Base-by-base conservation (phyloP, 2,329 filamentous ascomycete species). In the Knoxdaviesia capensis region DNA sequence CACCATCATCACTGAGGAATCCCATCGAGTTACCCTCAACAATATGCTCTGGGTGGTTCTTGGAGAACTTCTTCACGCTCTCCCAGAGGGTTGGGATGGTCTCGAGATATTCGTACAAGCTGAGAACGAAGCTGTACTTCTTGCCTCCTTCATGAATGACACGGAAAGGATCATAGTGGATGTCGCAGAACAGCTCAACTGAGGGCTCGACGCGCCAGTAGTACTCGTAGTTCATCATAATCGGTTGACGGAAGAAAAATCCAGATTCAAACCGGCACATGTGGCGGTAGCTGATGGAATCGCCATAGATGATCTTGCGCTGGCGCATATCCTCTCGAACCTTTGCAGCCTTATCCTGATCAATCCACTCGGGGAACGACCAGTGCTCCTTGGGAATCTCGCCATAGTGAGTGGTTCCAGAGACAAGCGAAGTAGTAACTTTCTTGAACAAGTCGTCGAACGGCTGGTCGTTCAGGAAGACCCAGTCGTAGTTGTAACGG, bases 261-360 rank as follows among this genome's bases (percentile, higher is more conserved):
- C 90, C 90, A 6, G 88, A 96, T 63, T 98, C 90, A 57, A 94
- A 98, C 49, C 90, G 84, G 63, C 90, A 98, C 90, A 98, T 98
- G 68, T 98, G 92, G 48, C 90, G 78, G 67, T 98, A 98, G 64
- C 84, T 93, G 63, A 93, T 65, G 7, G 86, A 94, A 61, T 96
- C 90, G 46, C 90, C 90, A 57, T 98, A 98, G 61, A 98, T 98
- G 59, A 98, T 93, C 66, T 94, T 92, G 57, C 79, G 77, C 58
- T 84, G 73, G 44, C 74, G 77, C 90, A 98, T 98, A 52, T 94
- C 84, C 63, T 94, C 80, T 47, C 90, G 82, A 46, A 90, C 86
- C 60, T 84, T 81, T 54, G 74, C 74, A 36, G 90, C 92, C 65
- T 82, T 92, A 41, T 94, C 83, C 62, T 94, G 81, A 57, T 98